These are phyloP conservation scores for Artemisia tridentata DNA, from an alignment of 129 eudicot genomes.

Conservation along the genomic window DNA sequence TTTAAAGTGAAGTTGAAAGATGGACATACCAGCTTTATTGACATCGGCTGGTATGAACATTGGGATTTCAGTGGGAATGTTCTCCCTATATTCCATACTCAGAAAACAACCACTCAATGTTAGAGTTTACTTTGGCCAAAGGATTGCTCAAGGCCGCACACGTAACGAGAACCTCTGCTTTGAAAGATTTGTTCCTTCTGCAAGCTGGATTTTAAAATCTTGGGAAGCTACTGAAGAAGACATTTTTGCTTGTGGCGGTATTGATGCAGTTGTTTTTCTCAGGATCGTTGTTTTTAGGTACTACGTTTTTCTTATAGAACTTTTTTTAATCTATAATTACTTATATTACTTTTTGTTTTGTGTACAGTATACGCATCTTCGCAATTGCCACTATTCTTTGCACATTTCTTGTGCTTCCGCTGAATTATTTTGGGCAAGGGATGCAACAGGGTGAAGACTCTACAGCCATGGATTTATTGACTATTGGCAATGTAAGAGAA, in stretches of 20 bases:
- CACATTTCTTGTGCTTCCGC: conserved; percentile 81
- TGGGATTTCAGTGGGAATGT: conserved; percentile 48
- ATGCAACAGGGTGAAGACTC: conserved; percentile 38
- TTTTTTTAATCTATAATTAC: background rate
- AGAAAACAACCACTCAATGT: conserved; percentile 89
- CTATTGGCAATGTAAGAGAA: conserved; percentile 73
- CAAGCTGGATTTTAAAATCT: conserved; percentile 89
- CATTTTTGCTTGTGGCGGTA: conserved; percentile 64
- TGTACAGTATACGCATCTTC: conserved; percentile 72
- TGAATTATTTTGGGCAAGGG: conserved; percentile 79
- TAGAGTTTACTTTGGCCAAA: conserved; percentile 76
- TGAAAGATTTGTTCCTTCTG: conserved; percentile 72
- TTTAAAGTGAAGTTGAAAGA: conserved; percentile 23
- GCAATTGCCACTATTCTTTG: conserved; percentile 74
- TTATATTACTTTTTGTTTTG: background rate
- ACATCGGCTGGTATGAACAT: conserved; percentile 89
- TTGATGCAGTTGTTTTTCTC: conserved; percentile 85
- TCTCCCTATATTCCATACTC: conserved; percentile 70
- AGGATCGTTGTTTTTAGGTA: conserved; percentile 73
- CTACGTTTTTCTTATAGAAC: background rate
- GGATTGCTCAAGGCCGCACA: conserved; percentile 39
- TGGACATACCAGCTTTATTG: conserved; percentile 73
- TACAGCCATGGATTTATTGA: conserved; percentile 63
- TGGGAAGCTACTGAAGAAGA: conserved; percentile 90
- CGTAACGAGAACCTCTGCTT: conserved; percentile 41